Evolutionary conservation across 2,329 filamentous ascomycete genomes (phyloP).

Genomic region (Pezicula radicicola): DNA sequence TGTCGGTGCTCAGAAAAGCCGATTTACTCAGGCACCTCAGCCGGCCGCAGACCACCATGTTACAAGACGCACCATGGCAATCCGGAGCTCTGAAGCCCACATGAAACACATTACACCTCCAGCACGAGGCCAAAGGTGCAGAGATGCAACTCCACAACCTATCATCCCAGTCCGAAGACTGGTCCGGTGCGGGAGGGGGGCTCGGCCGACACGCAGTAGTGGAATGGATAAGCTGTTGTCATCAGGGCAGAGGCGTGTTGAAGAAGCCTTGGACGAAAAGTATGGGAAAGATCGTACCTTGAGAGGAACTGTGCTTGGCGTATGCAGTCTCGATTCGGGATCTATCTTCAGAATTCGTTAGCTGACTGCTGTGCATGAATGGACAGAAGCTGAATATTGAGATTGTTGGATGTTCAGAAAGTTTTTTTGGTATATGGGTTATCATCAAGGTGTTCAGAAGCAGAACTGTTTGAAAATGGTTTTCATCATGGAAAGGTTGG

Average conservation of each 20-base stretch:
- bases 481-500: slow-evolving; percentile 58
- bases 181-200: slow-evolving; percentile 72
- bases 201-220: slow-evolving; percentile 65
- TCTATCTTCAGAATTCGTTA: neutral
- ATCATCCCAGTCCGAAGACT: slow-evolving; percentile 53
- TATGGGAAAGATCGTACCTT: slow-evolving; percentile 16
- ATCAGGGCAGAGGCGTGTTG: slow-evolving; percentile 38
- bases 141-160: slow-evolving; percentile 69
- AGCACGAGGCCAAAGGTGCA: slow-evolving; percentile 26
- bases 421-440: slow-evolving; percentile 62
- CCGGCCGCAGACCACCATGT: slow-evolving; percentile 49
- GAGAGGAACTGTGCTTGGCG: neutral
- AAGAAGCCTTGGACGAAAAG: neutral
- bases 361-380: slow-evolving; percentile 14
- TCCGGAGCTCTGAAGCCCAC: slow-evolving; percentile 55
- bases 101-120: slow-evolving; percentile 41
- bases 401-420: slow-evolving; percentile 45
- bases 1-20: slow-evolving; percentile 59
- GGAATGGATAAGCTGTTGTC: slow-evolving; percentile 75
- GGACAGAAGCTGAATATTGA: slow-evolving; percentile 7
- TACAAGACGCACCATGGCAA: slow-evolving; percentile 57
- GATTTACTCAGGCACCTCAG: slow-evolving; percentile 63
- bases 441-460: slow-evolving; percentile 70
- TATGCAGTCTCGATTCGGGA: neutral
- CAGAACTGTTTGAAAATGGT: slow-evolving; percentile 66